Evolutionary conservation across 2,329 filamentous ascomycete genomes (phyloP), one percentile per base, ranked within the genome.

Genomic region (Ambrosiella beaveri): DNA sequence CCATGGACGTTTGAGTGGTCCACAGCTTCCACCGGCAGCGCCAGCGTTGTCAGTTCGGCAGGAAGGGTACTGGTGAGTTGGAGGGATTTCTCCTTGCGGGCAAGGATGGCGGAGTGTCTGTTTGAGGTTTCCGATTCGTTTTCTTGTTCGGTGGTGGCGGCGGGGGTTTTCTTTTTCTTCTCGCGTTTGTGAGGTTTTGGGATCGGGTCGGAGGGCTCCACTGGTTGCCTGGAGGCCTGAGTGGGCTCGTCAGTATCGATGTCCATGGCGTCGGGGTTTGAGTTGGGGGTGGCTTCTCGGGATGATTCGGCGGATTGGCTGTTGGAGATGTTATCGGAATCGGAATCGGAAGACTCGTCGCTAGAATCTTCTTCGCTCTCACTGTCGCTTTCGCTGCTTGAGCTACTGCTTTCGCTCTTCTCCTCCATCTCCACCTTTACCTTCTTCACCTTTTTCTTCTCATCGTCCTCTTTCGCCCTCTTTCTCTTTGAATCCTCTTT

Each of bases 1-100:
- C 87, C 88, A 67, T 89, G 82, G 2, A 82, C 67, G 64, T 80
- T 75, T 11, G 64, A 63, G 45, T 71, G 68, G 13, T 65, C 64
- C n/a, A 38, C 35, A 6, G 9, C 11, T 39, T 53, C 51, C 1
- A 67, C 51, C 5, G 27, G 27, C 27, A 4, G 27, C 27, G 27
- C 13, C 19, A 19, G 49, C 35, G 3, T 65, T 63, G 37, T 70
- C 68, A 0, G 66, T 63, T n/a, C 67, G 27, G 27, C 64, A 13
- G 53, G 40, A 15, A 60, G 50, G 13, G 47, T 41, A 50, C 77
- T 73, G 73, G 59, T 44, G 7, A 57, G 41, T 45, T 27, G 73
- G 68, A 38, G 67, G 64, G 11, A 68, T 66, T 37, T 67, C 63
- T 40, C 66, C 64, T 4, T 65, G 63, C 11, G 66, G 64, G 0